Evolutionary conservation across 2,329 filamentous ascomycete genomes (phyloP), one percentile per base, ranked within the genome.

Genomic region (Paraconiothyrium brasiliense): DNA sequence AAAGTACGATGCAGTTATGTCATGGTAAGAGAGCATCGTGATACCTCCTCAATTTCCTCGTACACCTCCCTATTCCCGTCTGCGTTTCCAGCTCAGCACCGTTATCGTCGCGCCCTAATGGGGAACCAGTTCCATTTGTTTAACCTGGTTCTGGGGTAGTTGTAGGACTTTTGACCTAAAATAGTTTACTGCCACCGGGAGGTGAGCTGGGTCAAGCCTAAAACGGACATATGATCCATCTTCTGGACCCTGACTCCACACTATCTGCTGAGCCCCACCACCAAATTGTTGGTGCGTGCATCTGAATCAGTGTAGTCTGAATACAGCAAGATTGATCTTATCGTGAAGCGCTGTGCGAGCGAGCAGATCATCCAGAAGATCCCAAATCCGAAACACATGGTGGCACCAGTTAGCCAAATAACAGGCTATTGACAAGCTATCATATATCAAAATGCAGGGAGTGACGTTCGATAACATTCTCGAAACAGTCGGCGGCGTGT

Each of bases 201-300:
- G 35, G 37, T 43, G n/a, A 41, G 44, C 22, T 47, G 47, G 41
- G 30, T 60, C 54, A 58, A 44, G 27, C 61, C 57, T 24, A 58
- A 63, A 63, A 55, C 44, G 58, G 61, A 57, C 51, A 63, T 63
- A 20, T 37, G 44, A 54, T 59, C 61, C 61, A 58, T 62, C 41
- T 55, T 55, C 54, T 46, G 54, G 52, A 47, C 44, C 43, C 48
- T 52, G 34, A 47, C 57, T 63, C 60, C 54, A 41, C 49, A 46
- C 32, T 54, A 58, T 52, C 55, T 56, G 27, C 44, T 9, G 14
- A 44, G 37, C 22, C 24, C 51, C 51, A 43, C 51, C 35, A 54
- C 43, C 51, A 4, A 32, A 10, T 43, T 43, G 32, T 16, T 16
- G 6, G 20, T 9, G 22, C 35, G 35, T 51, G 16, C 4, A 35